Conservation (phyloP, 192 early-diverging fungal genomes). For the Backusella psychrophila region DNA sequence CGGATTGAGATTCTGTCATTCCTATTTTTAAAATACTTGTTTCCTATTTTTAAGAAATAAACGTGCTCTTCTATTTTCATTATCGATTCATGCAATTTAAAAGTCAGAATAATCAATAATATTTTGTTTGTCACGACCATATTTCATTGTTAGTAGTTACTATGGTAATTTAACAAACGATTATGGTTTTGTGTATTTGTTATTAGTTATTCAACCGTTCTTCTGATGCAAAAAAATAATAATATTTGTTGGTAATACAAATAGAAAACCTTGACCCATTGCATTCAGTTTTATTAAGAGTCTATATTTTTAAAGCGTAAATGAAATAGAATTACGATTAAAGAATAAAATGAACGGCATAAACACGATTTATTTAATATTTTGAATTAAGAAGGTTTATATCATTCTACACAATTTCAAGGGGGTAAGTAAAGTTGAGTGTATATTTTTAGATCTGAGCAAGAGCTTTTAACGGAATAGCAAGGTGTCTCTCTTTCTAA, state of each 20-base stretch:
- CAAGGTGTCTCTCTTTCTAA: no score
- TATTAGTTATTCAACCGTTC: not conserved
- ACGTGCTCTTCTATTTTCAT: not conserved
- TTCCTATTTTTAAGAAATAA: not conserved
- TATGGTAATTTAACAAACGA: no score
- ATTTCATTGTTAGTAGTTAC: no score
- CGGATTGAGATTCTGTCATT: not conserved
- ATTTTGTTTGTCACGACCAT: no score
- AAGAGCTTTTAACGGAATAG: no score
- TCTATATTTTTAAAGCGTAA: not conserved
- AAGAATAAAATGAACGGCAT: not conserved
- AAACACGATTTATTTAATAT: not conserved
- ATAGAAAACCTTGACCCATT: no score
- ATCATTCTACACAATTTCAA: not conserved
- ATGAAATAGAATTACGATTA: not conserved
- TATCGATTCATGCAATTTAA: not conserved
- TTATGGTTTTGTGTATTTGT: not conserved
- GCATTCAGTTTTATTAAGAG: not conserved
- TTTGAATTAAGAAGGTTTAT: not conserved
- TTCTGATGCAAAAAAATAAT: no score
- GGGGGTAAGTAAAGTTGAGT: not conserved
- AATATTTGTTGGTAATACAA: no score
- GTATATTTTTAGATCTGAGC: not conserved
- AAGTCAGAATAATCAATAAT: no score
- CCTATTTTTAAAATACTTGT: not conserved